A percentile compares a stretch with the other conserved stretches of the same genome.
Conservation (phyloP, 768 basidiomycete genomes). For the Mycena capillaripes region DNA sequence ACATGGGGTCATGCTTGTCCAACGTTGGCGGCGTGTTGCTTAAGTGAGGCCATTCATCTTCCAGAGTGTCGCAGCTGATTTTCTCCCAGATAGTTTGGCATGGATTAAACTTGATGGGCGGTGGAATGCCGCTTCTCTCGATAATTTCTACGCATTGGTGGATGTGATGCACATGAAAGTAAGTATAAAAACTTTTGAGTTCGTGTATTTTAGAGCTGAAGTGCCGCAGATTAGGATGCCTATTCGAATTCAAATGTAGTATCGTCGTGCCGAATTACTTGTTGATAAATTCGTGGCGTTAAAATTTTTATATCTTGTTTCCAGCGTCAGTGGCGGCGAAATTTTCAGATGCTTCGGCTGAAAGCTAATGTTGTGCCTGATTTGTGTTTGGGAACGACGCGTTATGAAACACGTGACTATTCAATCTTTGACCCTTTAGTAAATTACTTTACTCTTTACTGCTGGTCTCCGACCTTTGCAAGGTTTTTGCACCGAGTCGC, state of each 20-base stretch:
- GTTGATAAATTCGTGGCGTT: background rate
- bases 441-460: too few species aligned
- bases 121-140: background rate
- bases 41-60: background rate
- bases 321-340: too few species aligned
- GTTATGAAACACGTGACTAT: too few species aligned
- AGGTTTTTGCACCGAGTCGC: background rate
- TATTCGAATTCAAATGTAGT: background rate
- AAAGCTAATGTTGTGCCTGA: too few species aligned
- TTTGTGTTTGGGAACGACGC: too few species aligned
- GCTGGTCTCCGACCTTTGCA: too few species aligned
- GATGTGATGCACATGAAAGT: background rate
- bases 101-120: background rate
- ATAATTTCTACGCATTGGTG: background rate
- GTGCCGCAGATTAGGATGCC: background rate
- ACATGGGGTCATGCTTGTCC: background rate
- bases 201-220: background rate
- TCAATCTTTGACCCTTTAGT: too few species aligned
- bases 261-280: too few species aligned
- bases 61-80: background rate
- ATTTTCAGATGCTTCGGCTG: too few species aligned
- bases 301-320: too few species aligned
- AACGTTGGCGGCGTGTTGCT: background rate
- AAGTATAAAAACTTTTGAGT: background rate
- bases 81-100: background rate